Percentiles rank a stretch among this genome's conserved stretches.
phyloP scores from a whole-genome alignment of 106 monocot species.

The Platanthera zijinensis region DNA sequence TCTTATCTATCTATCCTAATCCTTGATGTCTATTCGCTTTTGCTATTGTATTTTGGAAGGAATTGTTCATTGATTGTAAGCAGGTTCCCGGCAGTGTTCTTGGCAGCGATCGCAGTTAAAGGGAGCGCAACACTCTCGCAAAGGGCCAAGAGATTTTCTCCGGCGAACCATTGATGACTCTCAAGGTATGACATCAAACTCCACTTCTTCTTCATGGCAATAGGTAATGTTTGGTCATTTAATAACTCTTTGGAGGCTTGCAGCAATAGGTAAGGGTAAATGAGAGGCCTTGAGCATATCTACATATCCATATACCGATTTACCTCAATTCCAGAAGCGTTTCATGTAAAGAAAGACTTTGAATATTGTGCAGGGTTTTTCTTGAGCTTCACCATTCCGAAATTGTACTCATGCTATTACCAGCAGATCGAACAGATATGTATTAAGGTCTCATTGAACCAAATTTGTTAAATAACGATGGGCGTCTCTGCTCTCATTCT shows the following conservation, averaged over 20 bases:
- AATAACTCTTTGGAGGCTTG: conserved; percentile 18
- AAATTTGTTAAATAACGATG: neutral
- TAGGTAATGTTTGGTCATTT: conserved; percentile 18
- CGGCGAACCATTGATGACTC: conserved; percentile 85
- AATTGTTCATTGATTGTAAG: too few species aligned
- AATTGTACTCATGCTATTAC: conserved; percentile 40
- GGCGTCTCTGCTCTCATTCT: neutral
- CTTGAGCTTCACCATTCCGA: conserved; percentile 51
- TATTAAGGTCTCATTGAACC: conserved; percentile 10
- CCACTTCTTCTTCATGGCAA: conserved; percentile 10
- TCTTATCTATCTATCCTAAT: too few species aligned
- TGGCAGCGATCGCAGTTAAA: too few species aligned
- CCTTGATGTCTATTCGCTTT: too few species aligned
- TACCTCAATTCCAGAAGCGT: too few species aligned
- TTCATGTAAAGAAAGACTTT: too few species aligned
- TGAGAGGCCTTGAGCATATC: neutral
- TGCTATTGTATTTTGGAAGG: too few species aligned
- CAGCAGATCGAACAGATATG: conserved; percentile 29
- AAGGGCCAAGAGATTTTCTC: conserved; percentile 57
- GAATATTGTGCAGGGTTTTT: conserved; percentile 33
- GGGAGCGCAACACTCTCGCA: conserved; percentile 43
- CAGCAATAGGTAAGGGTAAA: conserved; percentile 1
- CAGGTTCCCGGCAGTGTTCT: too few species aligned
- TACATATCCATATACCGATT: neutral
- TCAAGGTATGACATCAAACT: conserved; percentile 36